Conservation (phyloP, 129 eudicot species). For the sunflower (Helianthus annuus) region HanXRQr2.0-SUNRISE NC_035440.2:42092559-42093058, state of each 20-base stretch:
- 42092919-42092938: background rate
- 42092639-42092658: too few species aligned
- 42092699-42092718: too few species aligned
- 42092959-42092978: slow-evolving; percentile 27
- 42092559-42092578: too few species aligned
- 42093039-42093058: background rate
- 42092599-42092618: too few species aligned
- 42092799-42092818: background rate
- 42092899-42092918: background rate
- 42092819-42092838: too few species aligned
- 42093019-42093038: background rate
- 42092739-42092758: too few species aligned
- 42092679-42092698: too few species aligned
- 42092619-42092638: too few species aligned
- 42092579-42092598: too few species aligned
- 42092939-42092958: slow-evolving; percentile 7
- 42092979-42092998: slow-evolving; percentile 24
- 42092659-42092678: too few species aligned
- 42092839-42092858: background rate
- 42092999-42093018: slow-evolving; percentile 15
- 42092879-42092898: background rate
- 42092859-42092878: background rate
- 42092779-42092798: background rate
- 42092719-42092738: too few species aligned
- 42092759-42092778: too few species aligned